phyloP scores from a whole-genome alignment of 192 early-diverging fungal species.

The Coemansia reversa region DNA sequence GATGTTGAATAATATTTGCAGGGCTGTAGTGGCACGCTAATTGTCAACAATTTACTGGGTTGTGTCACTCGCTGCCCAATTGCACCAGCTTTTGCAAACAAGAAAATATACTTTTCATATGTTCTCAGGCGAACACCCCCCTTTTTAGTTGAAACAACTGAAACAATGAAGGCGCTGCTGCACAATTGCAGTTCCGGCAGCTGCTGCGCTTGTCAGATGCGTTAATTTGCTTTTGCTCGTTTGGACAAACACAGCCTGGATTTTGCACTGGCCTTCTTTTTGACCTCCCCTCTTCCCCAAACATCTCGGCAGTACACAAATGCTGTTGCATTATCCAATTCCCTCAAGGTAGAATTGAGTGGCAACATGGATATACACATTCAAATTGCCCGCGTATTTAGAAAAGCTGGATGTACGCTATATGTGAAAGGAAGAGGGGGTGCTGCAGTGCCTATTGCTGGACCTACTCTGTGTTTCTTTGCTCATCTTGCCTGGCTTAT shows the following conservation, averaged over 20 bases:
- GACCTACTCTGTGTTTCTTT: too few species aligned
- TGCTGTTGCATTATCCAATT: too few species aligned
- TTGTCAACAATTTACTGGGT: background rate
- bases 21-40: background rate
- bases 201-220: conserved; percentile 12
- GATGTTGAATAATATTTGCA: background rate
- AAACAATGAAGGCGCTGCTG: conserved; percentile 4
- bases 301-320: too few species aligned
- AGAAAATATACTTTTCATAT: background rate
- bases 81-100: background rate
- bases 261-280: background rate
- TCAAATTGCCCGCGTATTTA: too few species aligned
- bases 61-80: background rate
- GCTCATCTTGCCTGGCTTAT: background rate
- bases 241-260: background rate
- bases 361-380: too few species aligned
- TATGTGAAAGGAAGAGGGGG: too few species aligned
- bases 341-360: background rate
- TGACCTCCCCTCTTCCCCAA: background rate
- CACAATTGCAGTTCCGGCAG: conserved; percentile 22
- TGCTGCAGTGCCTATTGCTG: too few species aligned
- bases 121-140: background rate
- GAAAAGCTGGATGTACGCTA: too few species aligned
- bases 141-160: conserved; percentile 6
- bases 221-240: conserved; percentile 24